Evolutionary conservation across 2,329 filamentous ascomycete genomes (phyloP).

Genomic region (Fusarium anguioides): DNA sequence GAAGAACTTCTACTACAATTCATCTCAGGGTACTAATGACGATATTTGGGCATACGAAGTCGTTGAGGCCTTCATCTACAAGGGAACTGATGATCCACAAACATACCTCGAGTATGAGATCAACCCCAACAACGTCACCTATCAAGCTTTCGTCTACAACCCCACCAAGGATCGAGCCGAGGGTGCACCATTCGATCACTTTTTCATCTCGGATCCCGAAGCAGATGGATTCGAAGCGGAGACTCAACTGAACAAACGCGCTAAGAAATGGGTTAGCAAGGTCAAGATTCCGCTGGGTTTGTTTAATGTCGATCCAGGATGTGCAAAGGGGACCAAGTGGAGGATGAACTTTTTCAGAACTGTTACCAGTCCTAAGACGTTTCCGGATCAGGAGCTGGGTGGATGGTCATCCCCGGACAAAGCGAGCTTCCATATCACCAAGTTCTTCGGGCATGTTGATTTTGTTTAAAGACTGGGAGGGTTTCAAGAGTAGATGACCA

Average conservation of each 20-base stretch:
- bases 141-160: constrained; percentile 63
- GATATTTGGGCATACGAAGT: constrained; percentile 62
- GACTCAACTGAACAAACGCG: constrained; percentile 53
- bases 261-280: constrained; percentile 55
- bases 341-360: constrained; percentile 66
- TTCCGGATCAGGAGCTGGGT: constrained; percentile 57
- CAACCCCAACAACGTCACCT: constrained; percentile 62
- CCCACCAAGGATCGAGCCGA: constrained; percentile 57
- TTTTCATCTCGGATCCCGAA: constrained; percentile 54
- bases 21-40: constrained; percentile 56
- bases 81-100: constrained; percentile 58
- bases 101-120: constrained; percentile 64
- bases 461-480: constrained; percentile 47
- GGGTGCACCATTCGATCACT: constrained; percentile 57
- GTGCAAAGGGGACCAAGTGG: constrained; percentile 58
- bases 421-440: constrained; percentile 61
- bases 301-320: constrained; percentile 60
- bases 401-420: constrained; percentile 59
- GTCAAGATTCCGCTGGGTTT: constrained; percentile 58
- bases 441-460: constrained; percentile 56
- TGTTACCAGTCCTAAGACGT: constrained; percentile 55
- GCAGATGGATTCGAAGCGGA: constrained; percentile 55
- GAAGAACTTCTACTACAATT: constrained; percentile 59
- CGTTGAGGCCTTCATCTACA: constrained; percentile 62
- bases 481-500: not conserved